Evolutionary conservation across 2,329 filamentous ascomycete species (phyloP), one percentile per base, ranked within the genome.

Genomic region (Apiospora sp.): DNA sequence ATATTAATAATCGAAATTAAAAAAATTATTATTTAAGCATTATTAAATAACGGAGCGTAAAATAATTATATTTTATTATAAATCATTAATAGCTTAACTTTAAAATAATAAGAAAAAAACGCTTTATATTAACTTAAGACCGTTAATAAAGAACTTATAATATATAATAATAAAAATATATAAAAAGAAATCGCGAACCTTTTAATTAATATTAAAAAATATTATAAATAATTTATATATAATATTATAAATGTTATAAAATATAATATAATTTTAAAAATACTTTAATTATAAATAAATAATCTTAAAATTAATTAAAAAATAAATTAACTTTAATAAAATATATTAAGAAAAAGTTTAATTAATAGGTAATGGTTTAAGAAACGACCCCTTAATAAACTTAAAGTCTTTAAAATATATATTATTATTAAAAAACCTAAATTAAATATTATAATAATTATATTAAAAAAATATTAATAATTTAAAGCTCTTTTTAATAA

Each of bases 241-340:
- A 44, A 34, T 37, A 67, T 67, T 67, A 67, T 7, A 4, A 30
- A 30, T 4, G 27, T 30, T 4, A 4, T 30, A 30, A 30, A 30
- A 30, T 30, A 30, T 30, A 19, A 67, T 67, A 67, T 67, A 68
- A 68, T 68, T 8, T 13, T 67, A 44, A 44, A 10, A 19, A 67
- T 67, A 67, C 34, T 8, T 6, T 67, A 67, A 14, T 67, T 67
- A 67, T 22, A 22, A 19, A 13, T 27, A 44, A 67, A n/a, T 44
- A 67, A 67, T 67, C 22, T 27, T 30, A 68, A 8, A 68, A 22
- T 68, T 27, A 68, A 68, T n/a, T 68, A 30, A 19, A 68, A 16
- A 46, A 68, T 10, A 27, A 4, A 12, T n/a, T 30, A 68, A 46
- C 8, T 68, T 68, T 46, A 68, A 12, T 68, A 27, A 4, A 12